phyloP scores from a whole-genome alignment of 2,329 filamentous ascomycete genomes.

The Alternaria tenuissima region DNA sequence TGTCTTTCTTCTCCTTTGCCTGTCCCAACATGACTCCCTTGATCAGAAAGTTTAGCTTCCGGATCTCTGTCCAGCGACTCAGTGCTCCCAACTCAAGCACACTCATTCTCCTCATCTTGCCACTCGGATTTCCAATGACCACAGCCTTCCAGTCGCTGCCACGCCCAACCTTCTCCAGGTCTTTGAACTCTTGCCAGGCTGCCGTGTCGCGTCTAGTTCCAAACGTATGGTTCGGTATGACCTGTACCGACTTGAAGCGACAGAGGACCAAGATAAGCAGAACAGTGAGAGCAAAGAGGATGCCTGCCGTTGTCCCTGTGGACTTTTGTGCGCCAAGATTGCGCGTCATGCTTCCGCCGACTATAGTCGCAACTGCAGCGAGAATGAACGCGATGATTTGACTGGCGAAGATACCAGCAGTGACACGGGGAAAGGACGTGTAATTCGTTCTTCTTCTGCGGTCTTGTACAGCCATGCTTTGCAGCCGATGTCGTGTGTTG shows the following conservation, averaged over 20 bases:
- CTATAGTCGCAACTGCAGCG: conserved; percentile 71
- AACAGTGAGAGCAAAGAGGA: conserved; percentile 71
- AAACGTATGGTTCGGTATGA: conserved; percentile 68
- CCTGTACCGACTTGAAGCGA: conserved; percentile 72
- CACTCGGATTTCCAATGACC: conserved; percentile 75
- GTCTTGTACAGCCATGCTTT: conserved; percentile 55
- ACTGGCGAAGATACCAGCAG: conserved; percentile 74
- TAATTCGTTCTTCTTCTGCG: conserved; percentile 70
- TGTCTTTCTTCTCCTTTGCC: conserved; percentile 20
- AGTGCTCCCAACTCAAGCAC: conserved; percentile 73
- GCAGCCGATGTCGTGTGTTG: conserved; percentile 60
- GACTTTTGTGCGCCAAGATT: conserved; percentile 72
- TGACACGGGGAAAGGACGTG: conserved; percentile 77
- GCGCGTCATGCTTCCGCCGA: conserved; percentile 73
- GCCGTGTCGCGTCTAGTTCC: conserved; percentile 47
- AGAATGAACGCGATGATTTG: conserved; percentile 75
- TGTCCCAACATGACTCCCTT: conserved; percentile 28
- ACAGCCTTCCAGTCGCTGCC: conserved; percentile 70
- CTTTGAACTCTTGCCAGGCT: conserved; percentile 44
- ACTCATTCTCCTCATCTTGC: conserved; percentile 74
- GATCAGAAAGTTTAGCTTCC: conserved; percentile 56
- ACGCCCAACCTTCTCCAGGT: conserved; percentile 52
- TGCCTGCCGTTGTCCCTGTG: conserved; percentile 72
- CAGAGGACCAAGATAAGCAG: conserved; percentile 69
- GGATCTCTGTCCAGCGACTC: conserved; percentile 77